Base-by-base conservation (phyloP, 2,329 filamentous ascomycete genomes). In the Penicillium brevicompactum region DNA sequence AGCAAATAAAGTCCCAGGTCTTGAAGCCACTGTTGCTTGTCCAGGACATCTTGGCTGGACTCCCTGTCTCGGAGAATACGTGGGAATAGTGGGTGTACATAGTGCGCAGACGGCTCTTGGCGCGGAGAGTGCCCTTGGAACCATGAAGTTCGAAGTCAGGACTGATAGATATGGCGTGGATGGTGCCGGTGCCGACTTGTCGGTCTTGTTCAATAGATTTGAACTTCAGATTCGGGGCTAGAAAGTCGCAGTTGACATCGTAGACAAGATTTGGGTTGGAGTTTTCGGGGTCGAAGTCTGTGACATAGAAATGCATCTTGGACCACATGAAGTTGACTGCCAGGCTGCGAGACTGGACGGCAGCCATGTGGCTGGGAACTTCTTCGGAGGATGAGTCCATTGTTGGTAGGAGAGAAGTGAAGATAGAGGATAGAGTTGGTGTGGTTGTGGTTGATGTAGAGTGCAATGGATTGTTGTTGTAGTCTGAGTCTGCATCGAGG, bases 1-100 rank as follows among this genome's bases (percentile, higher is more conserved):
- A 44, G 46, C 66, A 69, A 43, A 70, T 52, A 56, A 69, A 70
- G 46, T 70, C 65, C 65, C 67, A 70, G 2, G 49, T 64, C 57
- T 64, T 70, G 49, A 69, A 63, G 4, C 61, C 61, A 18, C 56
- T 59, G 14, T 53, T 52, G 38, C 65, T 63, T 8, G 61, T 65
- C 68, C 68, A 70, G 13, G 58, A 67, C 64, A 70, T 62, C 32
- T 63, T 56, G 2, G 55, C 55, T 0, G 65, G 63, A 4, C 47
- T 42, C 2, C 56, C 55, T 8, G 57, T 56, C 22, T 53, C 54
- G 14, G 67, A 61, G 41, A 55, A 64, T 2, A 53, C 46, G 38
- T 57, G 31, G 0, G 68, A 70, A 22, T 55, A 54, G 56, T 70
- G 57, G 7, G 59, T 65, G 53, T 70, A 70, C 16, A 53, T 37